Conservation (phyloP, 2,329 filamentous ascomycete genomes). For the Didymellaceae sp. region DNA sequence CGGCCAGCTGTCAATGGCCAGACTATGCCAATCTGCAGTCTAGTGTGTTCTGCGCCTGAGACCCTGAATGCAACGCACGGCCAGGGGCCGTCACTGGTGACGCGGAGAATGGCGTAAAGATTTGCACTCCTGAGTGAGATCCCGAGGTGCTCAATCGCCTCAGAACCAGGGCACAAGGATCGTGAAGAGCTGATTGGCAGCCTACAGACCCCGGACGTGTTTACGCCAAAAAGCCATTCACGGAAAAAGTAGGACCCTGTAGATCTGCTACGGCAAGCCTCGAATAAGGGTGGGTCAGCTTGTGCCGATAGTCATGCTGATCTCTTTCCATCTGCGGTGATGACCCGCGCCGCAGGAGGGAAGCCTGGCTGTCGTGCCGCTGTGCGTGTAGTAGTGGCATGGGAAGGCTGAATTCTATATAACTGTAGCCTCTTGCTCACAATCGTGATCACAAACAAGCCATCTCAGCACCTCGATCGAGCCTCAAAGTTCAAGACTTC, state of each 20-base stretch:
- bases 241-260: conserved; percentile 40
- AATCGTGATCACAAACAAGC: conserved; percentile 3
- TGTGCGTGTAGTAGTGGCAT: conserved; percentile 18
- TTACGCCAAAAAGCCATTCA: not conserved
- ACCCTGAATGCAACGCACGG: conserved; percentile 22
- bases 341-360: conserved; percentile 13
- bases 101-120: conserved; percentile 20
- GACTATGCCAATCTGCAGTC: not conserved
- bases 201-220: not conserved
- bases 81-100: conserved; percentile 26
- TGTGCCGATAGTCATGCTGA: conserved; percentile 30
- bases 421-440: conserved; percentile 2
- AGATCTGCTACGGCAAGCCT: conserved; percentile 37
- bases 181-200: conserved; percentile 21
- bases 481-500: not conserved
- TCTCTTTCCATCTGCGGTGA: conserved; percentile 30
- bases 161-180: conserved; percentile 21
- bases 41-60: conserved; percentile 22
- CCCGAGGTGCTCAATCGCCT: conserved; percentile 1
- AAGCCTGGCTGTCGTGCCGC: conserved; percentile 14
- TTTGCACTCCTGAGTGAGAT: conserved; percentile 5
- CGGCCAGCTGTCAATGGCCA: conserved; percentile 16
- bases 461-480: conserved; percentile 1
- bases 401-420: conserved; percentile 29
- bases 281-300: conserved; percentile 24